A percentile compares a stretch with the other conserved stretches of the same genome.
phyloP scores from a whole-genome alignment of 306 rosid species.

The Inga oerstediana region DNA sequence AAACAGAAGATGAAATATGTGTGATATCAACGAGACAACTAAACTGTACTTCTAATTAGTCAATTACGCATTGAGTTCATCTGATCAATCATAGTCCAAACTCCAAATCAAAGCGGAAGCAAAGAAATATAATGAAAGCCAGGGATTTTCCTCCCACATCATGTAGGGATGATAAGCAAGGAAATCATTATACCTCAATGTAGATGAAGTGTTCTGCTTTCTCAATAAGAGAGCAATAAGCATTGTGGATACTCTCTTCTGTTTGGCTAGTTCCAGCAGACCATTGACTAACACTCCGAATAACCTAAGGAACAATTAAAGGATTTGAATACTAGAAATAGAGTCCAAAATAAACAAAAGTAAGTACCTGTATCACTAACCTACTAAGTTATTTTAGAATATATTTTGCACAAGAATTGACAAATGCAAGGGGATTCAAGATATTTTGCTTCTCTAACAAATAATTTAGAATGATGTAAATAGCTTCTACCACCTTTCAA shows the following conservation, averaged over 20 bases:
- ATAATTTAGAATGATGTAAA: conserved; percentile 5
- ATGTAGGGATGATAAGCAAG: neutral
- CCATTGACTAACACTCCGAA: conserved; percentile 99
- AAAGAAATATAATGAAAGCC: neutral
- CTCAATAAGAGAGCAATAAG: conserved; percentile 93
- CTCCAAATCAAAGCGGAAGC: neutral
- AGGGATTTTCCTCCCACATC: neutral
- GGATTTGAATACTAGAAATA: conserved; percentile 22
- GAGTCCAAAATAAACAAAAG: neutral
- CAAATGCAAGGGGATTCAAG: conserved; percentile 13
- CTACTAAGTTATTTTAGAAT: conserved; percentile 9
- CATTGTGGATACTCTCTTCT: conserved; percentile 92
- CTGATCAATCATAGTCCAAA: neutral
- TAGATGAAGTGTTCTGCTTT: conserved; percentile 93
- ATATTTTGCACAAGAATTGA: conserved; percentile 5
- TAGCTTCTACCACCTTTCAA: conserved; percentile 21
- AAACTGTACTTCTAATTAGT: neutral
- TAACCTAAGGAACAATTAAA: conserved; percentile 62
- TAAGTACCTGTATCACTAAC: conserved; percentile 9
- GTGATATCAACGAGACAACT: neutral
- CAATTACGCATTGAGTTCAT: neutral
- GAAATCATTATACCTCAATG: conserved; percentile 71
- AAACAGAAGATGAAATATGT: neutral
- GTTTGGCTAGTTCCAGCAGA: conserved; percentile 98
- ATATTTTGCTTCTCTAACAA: conserved; percentile 21